Evolutionary conservation across 306 rosid species (phyloP).

Genomic region (Acacia crassicarpa): DNA sequence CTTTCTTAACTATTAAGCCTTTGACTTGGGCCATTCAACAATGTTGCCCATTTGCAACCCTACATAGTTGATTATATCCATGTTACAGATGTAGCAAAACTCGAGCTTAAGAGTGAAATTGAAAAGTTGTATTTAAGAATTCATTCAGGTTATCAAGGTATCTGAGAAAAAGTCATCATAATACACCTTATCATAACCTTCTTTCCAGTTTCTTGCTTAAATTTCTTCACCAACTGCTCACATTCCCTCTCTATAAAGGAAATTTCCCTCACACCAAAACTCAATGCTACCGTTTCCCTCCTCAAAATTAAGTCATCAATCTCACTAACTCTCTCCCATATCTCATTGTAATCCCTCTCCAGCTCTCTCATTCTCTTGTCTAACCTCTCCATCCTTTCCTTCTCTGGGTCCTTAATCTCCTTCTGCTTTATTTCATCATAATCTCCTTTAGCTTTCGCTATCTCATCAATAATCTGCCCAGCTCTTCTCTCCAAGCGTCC

Average conservation of each 20-base stretch:
- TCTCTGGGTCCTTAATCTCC: constrained; percentile 37
- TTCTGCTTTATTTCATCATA: constrained; percentile 35
- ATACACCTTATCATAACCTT: constrained; percentile 50
- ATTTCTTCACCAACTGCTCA: constrained; percentile 63
- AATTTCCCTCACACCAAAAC: constrained; percentile 78
- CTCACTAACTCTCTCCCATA: constrained; percentile 58
- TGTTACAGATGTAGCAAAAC: constrained; percentile 15
- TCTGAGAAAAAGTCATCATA: constrained; percentile 3
- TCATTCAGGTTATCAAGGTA: constrained; percentile 20
- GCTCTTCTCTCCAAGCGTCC: constrained; percentile 40
- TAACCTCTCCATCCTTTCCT: constrained; percentile 41
- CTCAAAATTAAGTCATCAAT: constrained; percentile 58
- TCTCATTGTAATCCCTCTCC: constrained; percentile 59
- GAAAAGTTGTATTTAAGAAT: constrained; percentile 10
- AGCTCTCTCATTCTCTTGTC: constrained; percentile 51
- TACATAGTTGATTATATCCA: constrained; percentile 11
- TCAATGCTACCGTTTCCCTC: constrained; percentile 69
- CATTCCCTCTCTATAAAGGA: constrained; percentile 84
- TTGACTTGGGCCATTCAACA: neutral
- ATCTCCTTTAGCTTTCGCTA: constrained; percentile 44
- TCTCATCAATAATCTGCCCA: constrained; percentile 45
- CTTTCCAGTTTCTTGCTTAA: constrained; percentile 52
- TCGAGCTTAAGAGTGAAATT: constrained; percentile 12
- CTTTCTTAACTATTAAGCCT: constrained; percentile 10
- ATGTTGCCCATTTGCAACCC: constrained; percentile 1